Conservation (phyloP, 495 filamentous ascomycete species). For the Ramalina intermedia region DNA sequence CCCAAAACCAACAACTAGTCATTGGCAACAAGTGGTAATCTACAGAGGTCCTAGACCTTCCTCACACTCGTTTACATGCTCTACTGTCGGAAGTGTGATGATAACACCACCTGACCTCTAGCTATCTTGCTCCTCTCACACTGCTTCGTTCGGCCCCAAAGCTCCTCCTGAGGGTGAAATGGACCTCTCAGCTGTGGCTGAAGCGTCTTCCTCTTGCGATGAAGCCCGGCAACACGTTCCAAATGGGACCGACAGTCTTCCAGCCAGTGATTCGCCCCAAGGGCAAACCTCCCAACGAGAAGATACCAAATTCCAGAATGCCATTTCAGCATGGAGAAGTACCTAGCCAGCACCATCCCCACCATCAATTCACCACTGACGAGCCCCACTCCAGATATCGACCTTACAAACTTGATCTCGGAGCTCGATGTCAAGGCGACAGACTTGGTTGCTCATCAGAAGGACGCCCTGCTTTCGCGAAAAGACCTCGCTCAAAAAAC, state of each 20-base stretch:
- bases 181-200: constrained; percentile 10
- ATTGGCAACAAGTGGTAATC: too few relatives aligned
- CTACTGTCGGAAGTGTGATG: too few relatives aligned
- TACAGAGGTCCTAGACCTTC: too few relatives aligned
- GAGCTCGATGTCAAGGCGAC: constrained; percentile 82
- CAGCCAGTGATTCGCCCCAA: constrained; percentile 2
- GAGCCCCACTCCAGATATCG: constrained; percentile 48
- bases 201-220: constrained; percentile 8
- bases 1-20: too few relatives aligned
- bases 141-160: too few relatives aligned
- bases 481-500: constrained; percentile 98
- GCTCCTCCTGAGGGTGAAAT: not conserved
- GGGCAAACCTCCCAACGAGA: constrained; percentile 25
- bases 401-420: constrained; percentile 71
- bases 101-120: too few relatives aligned
- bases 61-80: too few relatives aligned
- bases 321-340: constrained; percentile 96
- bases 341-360: constrained; percentile 15
- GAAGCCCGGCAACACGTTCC: constrained; percentile 10
- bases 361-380: constrained; percentile 18
- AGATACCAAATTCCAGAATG: constrained; percentile 85
- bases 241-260: not conserved
- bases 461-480: constrained; percentile 80
- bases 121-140: too few relatives aligned
- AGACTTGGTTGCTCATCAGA: constrained; percentile 82